Evolutionary conservation across 192 early-diverging fungal genomes (phyloP), one percentile per base, ranked within the genome.

Genomic region (Thoreauomyces humboldtii): DNA sequence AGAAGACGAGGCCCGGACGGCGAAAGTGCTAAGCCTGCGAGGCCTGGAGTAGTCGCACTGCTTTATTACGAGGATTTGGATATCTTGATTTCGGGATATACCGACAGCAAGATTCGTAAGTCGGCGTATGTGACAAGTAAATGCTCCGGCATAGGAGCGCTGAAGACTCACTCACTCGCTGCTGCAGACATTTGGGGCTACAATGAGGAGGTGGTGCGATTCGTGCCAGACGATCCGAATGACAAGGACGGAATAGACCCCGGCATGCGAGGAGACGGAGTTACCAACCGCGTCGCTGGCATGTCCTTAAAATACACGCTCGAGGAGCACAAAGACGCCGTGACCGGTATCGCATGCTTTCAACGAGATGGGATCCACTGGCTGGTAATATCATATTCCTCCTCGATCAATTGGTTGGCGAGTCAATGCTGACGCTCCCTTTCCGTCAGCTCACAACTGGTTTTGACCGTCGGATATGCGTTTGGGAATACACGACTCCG

Each of bases 21-120:
- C 15, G 58, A 48, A 35, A 44, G 7, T 24, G 56, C 43, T 14
- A 31, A 51, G 22, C 25, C 29, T 2, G 44, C 44, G 19, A 35
- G 70, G 36, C 70, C 74, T 21, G 73, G 78, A 11, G 79, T 84
- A 0, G 47, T 76, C 25, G 47, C 61, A 4, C 21, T 84, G 67
- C 50, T 63, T n/a, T 85, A 84, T 57, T 82, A 76, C 57, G 83
- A 85, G 50, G 74, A 82, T 21, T 57, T 81, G 67, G 83, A 85
- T 60, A 50, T 76, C 15, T 56, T 85, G 35, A 64, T 81, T 7
- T 77, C 74, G 29, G 83, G 81, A 52, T 81, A 77, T 53, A 80
- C 85, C 56, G 83, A 85, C 33, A 74, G 63, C 28, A 58, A 71
- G 42, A 81, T 85, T 50, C 58, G 82, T 71, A 71, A 70, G 69